Conservation (phyloP, 768 basidiomycete species). For the Rhizopogon salebrosus region DNA sequence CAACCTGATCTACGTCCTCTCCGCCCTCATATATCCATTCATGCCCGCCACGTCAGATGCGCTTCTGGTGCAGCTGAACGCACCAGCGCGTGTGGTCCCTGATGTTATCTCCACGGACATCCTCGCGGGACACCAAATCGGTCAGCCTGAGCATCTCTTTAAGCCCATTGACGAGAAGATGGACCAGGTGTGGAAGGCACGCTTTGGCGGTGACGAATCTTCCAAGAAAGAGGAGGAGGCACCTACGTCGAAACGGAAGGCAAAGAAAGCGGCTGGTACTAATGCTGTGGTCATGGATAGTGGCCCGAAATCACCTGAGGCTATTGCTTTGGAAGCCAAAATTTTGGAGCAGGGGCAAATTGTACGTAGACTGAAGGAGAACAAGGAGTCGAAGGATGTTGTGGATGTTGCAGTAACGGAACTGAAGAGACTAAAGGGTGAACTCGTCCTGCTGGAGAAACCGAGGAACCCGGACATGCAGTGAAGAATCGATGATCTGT, state of each 20-base stretch:
- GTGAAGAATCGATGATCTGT: no score
- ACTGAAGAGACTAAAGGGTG: conserved; percentile 61
- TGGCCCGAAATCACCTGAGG: conserved; percentile 69
- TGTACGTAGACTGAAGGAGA: conserved; percentile 67
- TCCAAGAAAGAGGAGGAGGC: conserved; percentile 38
- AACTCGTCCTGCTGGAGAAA: conserved; percentile 31
- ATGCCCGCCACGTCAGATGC: conserved; percentile 87
- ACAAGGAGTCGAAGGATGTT: conserved; percentile 39
- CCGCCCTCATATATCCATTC: conserved; percentile 86
- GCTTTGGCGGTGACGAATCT: conserved; percentile 65
- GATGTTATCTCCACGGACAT: conserved; percentile 73
- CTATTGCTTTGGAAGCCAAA: conserved; percentile 66
- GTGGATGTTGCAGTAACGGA: conserved; percentile 46
- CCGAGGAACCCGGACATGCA: no score
- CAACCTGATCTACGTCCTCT: conserved; percentile 90
- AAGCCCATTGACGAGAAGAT: conserved; percentile 89
- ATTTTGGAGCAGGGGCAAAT: conserved; percentile 70
- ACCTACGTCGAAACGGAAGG: conserved; percentile 44
- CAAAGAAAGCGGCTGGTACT: conserved; percentile 46
- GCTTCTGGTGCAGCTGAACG: conserved; percentile 85
- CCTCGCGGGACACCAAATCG: conserved; percentile 79
- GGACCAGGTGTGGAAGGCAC: conserved; percentile 74
- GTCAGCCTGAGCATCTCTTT: conserved; percentile 86
- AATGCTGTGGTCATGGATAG: conserved; percentile 37
- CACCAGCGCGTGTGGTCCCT: conserved; percentile 78